These are phyloP conservation scores for Rhodotorula diobovata DNA, from an alignment of 768 basidiomycete species.

Conservation along the genomic window DNA sequence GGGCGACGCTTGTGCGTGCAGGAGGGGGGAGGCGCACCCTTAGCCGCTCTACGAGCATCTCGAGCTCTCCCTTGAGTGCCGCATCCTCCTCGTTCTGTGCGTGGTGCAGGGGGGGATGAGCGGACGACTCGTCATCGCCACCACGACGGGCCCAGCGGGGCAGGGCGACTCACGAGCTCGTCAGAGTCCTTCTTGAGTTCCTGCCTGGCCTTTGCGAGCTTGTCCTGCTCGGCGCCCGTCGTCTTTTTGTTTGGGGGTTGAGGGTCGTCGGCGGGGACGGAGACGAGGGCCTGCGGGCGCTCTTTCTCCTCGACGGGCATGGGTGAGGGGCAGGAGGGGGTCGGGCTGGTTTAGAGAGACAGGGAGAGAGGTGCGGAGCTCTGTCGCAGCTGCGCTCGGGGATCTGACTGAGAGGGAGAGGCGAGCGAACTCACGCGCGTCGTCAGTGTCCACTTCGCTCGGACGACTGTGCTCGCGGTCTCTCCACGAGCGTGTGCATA, in stretches of 20 bases:
- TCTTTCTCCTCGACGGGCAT: slow-evolving; percentile 6
- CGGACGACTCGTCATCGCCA: background rate
- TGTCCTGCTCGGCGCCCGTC: background rate
- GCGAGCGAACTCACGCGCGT: no score
- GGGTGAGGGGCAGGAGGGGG: no score
- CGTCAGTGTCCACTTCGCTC: no score
- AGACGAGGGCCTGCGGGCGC: background rate
- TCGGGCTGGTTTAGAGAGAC: background rate
- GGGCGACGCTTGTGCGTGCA: background rate
- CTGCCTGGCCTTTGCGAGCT: slow-evolving; percentile 29
- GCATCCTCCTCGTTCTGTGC: slow-evolving; percentile 85
- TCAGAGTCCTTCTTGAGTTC: slow-evolving; percentile 36
- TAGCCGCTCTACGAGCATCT: slow-evolving; percentile 91
- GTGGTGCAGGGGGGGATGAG: background rate
- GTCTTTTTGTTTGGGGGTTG: background rate
- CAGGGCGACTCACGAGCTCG: slow-evolving; percentile 26
- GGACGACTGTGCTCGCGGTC: no score
- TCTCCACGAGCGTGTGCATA: no score
- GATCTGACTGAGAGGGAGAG: background rate
- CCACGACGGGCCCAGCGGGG: no score
- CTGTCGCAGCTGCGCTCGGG: no score
- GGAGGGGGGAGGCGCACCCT: slow-evolving; percentile 57
- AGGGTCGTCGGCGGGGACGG: background rate
- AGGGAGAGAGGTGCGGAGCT: background rate
- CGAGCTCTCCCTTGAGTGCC: slow-evolving; percentile 86